These are phyloP conservation scores for Saccharomycopsis fodiens DNA, from an alignment of 805 yeast genomes.

Conservation along the genomic window DNA sequence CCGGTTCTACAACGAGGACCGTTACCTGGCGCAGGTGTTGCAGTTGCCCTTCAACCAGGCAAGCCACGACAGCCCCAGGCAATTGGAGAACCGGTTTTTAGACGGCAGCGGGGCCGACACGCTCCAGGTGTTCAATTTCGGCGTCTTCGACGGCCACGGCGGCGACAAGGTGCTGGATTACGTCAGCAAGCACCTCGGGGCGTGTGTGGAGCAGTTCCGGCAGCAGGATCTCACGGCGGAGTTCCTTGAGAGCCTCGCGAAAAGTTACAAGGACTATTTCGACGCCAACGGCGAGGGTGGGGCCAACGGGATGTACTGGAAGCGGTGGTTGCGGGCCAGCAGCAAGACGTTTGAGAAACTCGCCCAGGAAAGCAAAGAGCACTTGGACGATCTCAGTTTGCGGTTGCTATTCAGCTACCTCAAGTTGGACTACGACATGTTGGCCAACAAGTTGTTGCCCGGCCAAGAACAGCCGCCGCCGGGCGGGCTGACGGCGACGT, in stretches of 20 bases:
- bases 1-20: constrained; percentile 75
- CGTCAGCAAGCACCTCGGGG: constrained; percentile 45
- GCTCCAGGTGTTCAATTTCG: constrained; percentile 52
- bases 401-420: constrained; percentile 60
- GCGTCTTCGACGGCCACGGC: constrained; percentile 93
- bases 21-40: constrained; percentile 58
- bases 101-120: not conserved
- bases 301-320: constrained; percentile 70
- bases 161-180: constrained; percentile 67
- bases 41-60: constrained; percentile 32
- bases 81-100: constrained; percentile 19
- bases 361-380: constrained; percentile 23
- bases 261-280: constrained; percentile 48
- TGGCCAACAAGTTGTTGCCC: constrained; percentile 26
- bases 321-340: constrained; percentile 52
- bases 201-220: constrained; percentile 39
- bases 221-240: constrained; percentile 27
- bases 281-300: constrained; percentile 25
- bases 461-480: constrained; percentile 25
- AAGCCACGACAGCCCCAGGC: constrained; percentile 22
- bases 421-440: constrained; percentile 55
- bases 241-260: constrained; percentile 38
- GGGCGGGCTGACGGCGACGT: constrained; percentile 70
- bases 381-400: constrained; percentile 48
- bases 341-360: constrained; percentile 29